Evolutionary conservation across 2,329 filamentous ascomycete species (phyloP).

Genomic region (Aspergillus felis): DNA sequence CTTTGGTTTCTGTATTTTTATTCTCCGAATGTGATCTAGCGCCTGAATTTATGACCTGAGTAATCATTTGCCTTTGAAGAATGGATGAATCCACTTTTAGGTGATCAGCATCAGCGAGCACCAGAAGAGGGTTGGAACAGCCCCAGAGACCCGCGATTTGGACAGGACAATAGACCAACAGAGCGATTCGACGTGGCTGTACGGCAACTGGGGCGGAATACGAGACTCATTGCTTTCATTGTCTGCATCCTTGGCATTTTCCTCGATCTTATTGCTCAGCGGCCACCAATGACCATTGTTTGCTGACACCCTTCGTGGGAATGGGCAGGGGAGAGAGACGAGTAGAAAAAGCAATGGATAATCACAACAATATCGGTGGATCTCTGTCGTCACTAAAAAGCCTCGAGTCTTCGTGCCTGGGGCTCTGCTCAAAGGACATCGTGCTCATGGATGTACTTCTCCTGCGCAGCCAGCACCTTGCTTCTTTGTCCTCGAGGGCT

Average conservation of each 20-base stretch:
- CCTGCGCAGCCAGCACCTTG: neutral
- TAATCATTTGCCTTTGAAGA: neutral
- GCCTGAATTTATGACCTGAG: neutral
- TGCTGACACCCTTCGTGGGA: neutral
- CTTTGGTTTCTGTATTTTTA: neutral
- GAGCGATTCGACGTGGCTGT: neutral
- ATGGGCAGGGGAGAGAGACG: neutral
- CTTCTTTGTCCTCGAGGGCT: neutral
- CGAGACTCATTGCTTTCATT: constrained; percentile 3
- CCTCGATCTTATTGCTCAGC: neutral
- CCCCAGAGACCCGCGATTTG: neutral
- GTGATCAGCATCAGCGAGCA: neutral
- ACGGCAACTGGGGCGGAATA: neutral
- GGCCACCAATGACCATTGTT: neutral
- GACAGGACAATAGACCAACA: neutral
- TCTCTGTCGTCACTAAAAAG: neutral
- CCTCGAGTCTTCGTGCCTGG: neutral
- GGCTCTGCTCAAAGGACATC: neutral
- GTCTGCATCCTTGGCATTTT: neutral
- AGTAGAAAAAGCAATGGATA: neutral
- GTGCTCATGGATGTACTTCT: neutral
- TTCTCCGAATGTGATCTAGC: neutral
- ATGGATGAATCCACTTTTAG: neutral
- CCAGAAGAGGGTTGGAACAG: neutral
- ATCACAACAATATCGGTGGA: neutral